Conservation (phyloP, 2,329 filamentous ascomycete species). For the Sporothrix euskadiensis region DNA sequence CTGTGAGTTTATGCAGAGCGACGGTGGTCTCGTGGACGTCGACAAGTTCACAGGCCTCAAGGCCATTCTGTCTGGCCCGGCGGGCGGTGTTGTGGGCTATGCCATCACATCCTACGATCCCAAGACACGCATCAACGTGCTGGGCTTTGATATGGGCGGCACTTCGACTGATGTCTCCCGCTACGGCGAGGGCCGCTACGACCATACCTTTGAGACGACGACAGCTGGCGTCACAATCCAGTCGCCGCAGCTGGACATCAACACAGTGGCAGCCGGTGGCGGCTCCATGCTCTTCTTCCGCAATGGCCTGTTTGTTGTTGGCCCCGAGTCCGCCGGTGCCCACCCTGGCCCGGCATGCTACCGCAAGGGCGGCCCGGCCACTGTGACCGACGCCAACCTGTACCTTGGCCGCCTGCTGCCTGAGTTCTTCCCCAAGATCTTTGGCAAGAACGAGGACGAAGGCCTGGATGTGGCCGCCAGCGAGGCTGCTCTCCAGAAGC, state of each 20-base stretch:
- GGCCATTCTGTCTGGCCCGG: slow-evolving; percentile 84
- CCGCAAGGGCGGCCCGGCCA: slow-evolving; percentile 82
- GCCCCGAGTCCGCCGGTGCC: slow-evolving; percentile 83
- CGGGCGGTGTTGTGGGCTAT: slow-evolving; percentile 92
- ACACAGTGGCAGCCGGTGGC: slow-evolving; percentile 89
- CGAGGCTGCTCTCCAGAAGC: slow-evolving; percentile 69
- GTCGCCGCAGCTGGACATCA: slow-evolving; percentile 89
- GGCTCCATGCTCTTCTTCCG: slow-evolving; percentile 82
- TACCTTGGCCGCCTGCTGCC: slow-evolving; percentile 81
- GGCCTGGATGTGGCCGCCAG: slow-evolving; percentile 76
- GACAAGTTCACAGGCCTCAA: slow-evolving; percentile 80
- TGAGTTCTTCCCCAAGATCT: slow-evolving; percentile 94
- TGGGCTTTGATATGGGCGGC: slow-evolving; percentile 95
- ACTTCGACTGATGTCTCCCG: slow-evolving; percentile 90
- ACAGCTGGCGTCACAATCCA: slow-evolving; percentile 87
- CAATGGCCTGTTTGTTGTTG: slow-evolving; percentile 87
- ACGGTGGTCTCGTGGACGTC: slow-evolving; percentile 72
- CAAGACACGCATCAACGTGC: slow-evolving; percentile 78
- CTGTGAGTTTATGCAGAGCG: slow-evolving; percentile 95
- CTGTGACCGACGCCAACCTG: slow-evolving; percentile 91
- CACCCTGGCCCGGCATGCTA: slow-evolving; percentile 91
- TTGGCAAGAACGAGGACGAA: slow-evolving; percentile 84
- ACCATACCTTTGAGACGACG: slow-evolving; percentile 85
- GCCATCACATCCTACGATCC: slow-evolving; percentile 88
- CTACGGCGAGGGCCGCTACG: slow-evolving; percentile 81